These are phyloP conservation scores for Ziziphus jujuba DNA, from an alignment of 306 rosid species.

Conservation along the genomic window DNA sequence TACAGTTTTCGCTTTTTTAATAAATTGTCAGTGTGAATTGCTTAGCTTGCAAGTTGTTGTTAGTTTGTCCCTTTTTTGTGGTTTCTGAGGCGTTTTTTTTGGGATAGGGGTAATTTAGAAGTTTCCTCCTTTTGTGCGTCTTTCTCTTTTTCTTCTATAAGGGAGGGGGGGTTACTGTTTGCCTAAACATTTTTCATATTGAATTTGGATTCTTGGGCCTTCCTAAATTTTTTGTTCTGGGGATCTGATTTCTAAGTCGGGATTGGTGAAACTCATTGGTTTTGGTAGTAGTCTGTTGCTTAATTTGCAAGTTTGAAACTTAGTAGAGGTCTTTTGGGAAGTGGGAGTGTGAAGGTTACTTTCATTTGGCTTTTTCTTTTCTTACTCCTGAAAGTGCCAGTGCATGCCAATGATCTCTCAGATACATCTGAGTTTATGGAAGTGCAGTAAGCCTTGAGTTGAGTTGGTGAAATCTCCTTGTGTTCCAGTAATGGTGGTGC, in stretches of 20 bases:
- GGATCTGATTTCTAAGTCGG: conserved; percentile 47
- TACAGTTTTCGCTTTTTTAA: conserved; percentile 37
- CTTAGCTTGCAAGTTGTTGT: conserved; percentile 60
- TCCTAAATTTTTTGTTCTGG: conserved; percentile 44
- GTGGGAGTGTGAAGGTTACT: conserved; percentile 24
- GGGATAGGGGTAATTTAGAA: conserved; percentile 35
- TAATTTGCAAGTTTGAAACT: conserved; percentile 41
- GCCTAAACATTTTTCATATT: conserved; percentile 24
- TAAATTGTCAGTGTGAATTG: conserved; percentile 43
- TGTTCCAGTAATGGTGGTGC: conserved; percentile 42
- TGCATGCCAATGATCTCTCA: conserved; percentile 13
- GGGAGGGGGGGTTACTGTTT: conserved; percentile 14
- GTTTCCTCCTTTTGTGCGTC: conserved; percentile 36
- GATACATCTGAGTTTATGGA: conserved; percentile 34
- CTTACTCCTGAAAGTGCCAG: conserved; percentile 27
- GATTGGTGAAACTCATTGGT: conserved; percentile 37
- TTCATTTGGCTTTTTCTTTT: conserved; percentile 33
- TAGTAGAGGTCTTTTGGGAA: conserved; percentile 18
- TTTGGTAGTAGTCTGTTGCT: conserved; percentile 34
- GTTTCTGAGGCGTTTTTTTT: conserved; percentile 36
- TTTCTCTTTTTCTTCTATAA: conserved; percentile 27
- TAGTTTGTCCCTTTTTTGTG: conserved; percentile 39
- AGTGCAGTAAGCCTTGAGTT: conserved; percentile 38
- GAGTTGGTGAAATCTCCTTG: conserved; percentile 30
- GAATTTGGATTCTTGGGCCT: conserved; percentile 24